phyloP scores from a whole-genome alignment of 768 basidiomycete species.

The Pholiota conissans region DNA sequence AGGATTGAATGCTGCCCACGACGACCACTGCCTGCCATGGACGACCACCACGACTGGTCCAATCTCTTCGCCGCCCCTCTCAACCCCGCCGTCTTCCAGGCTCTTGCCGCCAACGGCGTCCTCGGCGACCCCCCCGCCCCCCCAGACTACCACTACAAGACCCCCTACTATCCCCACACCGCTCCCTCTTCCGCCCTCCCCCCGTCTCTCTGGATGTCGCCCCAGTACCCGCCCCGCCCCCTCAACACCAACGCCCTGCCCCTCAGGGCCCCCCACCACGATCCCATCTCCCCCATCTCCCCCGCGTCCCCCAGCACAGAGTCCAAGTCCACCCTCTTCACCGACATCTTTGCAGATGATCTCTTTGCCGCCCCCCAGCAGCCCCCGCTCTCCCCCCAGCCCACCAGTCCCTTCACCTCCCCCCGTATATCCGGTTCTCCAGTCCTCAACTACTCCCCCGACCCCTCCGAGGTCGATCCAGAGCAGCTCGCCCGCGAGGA shows the following conservation, averaged over 20 bases:
- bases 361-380: slow-evolving; percentile 47
- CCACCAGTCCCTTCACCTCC: slow-evolving; percentile 60
- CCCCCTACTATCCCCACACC: slow-evolving; percentile 14
- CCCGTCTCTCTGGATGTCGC: slow-evolving; percentile 86
- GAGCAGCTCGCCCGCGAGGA: slow-evolving; percentile 78
- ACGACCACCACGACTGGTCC: slow-evolving; percentile 46
- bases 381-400: slow-evolving; percentile 37
- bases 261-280: slow-evolving; percentile 40
- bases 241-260: slow-evolving; percentile 44
- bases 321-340: slow-evolving; percentile 63
- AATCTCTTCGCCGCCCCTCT: slow-evolving; percentile 62
- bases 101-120: slow-evolving; percentile 60
- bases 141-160: slow-evolving; percentile 17
- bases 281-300: slow-evolving; percentile 39
- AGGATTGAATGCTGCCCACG: background rate
- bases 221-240: slow-evolving; percentile 39
- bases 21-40: slow-evolving; percentile 23
- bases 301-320: slow-evolving; percentile 47
- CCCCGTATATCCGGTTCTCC: slow-evolving; percentile 70
- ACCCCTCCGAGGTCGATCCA: slow-evolving; percentile 50
- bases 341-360: slow-evolving; percentile 71
- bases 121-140: slow-evolving; percentile 35
- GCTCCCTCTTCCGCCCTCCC: slow-evolving; percentile 48
- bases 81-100: slow-evolving; percentile 59
- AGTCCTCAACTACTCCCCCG: slow-evolving; percentile 51